Evolutionary conservation across 768 basidiomycete species (phyloP).

Genomic region (Mycena chlorophos): DNA sequence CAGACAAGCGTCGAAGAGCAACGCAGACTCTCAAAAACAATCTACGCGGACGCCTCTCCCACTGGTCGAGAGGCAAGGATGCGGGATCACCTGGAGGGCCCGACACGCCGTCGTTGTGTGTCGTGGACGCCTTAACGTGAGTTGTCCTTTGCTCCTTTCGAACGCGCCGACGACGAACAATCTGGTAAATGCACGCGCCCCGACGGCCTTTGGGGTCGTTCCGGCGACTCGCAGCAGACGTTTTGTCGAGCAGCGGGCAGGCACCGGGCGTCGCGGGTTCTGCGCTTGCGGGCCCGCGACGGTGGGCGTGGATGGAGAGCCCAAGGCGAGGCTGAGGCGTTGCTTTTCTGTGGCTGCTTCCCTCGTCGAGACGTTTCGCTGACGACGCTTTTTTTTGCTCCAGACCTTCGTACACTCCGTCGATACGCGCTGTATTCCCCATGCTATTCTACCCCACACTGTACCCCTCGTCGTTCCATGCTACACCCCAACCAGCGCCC

Average conservation of each 20-base stretch:
- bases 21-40: slow-evolving; percentile 79
- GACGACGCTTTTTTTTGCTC: not conserved
- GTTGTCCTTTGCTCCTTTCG: slow-evolving; percentile 26
- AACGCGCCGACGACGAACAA: slow-evolving; percentile 67
- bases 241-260: slow-evolving; percentile 20
- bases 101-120: slow-evolving; percentile 45
- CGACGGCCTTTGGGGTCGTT: slow-evolving; percentile 43
- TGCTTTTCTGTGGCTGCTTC: not conserved
- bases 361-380: not conserved
- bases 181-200: slow-evolving; percentile 90
- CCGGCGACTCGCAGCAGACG: slow-evolving; percentile 30
- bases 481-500: slow-evolving; percentile 34
- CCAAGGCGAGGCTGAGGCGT: slow-evolving; percentile 88
- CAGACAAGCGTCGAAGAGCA: slow-evolving; percentile 88
- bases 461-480: not conserved
- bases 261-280: slow-evolving; percentile 24
- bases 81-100: slow-evolving; percentile 90
- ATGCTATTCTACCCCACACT: too few species aligned
- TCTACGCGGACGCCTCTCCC: slow-evolving; percentile 92
- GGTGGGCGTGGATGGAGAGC: slow-evolving; percentile 74
- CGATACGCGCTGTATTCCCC: too few species aligned
- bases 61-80: slow-evolving; percentile 85
- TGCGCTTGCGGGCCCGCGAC: slow-evolving; percentile 24
- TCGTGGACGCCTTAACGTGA: slow-evolving; percentile 28
- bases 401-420: not conserved